These are phyloP conservation scores for Neofusicoccum umdonicola DNA, from an alignment of 2,329 filamentous ascomycete genomes.

Conservation along the genomic window DNA sequence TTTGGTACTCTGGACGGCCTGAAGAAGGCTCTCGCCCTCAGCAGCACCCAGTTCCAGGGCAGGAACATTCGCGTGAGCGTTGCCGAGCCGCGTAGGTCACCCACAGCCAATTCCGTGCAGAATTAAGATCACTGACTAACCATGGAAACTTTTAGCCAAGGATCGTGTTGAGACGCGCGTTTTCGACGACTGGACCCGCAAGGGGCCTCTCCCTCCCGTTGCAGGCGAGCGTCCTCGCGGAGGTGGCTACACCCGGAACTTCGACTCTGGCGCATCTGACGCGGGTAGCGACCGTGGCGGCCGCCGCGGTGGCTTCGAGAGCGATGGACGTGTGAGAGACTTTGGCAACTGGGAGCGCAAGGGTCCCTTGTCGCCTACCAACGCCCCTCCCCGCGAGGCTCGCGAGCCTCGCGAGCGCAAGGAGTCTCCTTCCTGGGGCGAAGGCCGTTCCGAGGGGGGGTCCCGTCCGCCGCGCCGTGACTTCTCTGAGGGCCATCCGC, in stretches of 20 bases:
- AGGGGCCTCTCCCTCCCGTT: conserved; percentile 79
- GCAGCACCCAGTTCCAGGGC: conserved; percentile 79
- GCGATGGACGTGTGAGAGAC: conserved; percentile 74
- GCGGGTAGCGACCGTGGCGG: conserved; percentile 62
- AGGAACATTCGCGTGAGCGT: conserved; percentile 91
- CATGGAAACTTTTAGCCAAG: conserved; percentile 65
- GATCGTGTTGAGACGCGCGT: conserved; percentile 79
- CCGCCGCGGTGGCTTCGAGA: conserved; percentile 61
- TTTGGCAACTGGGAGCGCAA: conserved; percentile 93
- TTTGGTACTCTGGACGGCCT: conserved; percentile 84
- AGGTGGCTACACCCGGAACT: conserved; percentile 49
- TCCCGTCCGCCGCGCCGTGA: conserved; percentile 76
- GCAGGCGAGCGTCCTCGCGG: conserved; percentile 58
- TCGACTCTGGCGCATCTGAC: conserved; percentile 53
- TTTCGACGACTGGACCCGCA: conserved; percentile 87
- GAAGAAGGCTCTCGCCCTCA: conserved; percentile 83
- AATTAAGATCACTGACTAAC: conserved; percentile 19
- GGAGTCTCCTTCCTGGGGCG: conserved; percentile 72
- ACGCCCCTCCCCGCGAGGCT: conserved; percentile 51
- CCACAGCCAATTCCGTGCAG: neutral
- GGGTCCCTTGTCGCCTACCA: conserved; percentile 76
- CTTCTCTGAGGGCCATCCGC: conserved; percentile 57
- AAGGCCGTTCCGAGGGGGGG: conserved; percentile 68
- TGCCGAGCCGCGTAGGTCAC: conserved; percentile 90
- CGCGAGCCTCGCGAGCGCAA: conserved; percentile 43